These are phyloP conservation scores for Amphichorda felina DNA, from an alignment of 2,329 filamentous ascomycete species.

Conservation along the genomic window DNA sequence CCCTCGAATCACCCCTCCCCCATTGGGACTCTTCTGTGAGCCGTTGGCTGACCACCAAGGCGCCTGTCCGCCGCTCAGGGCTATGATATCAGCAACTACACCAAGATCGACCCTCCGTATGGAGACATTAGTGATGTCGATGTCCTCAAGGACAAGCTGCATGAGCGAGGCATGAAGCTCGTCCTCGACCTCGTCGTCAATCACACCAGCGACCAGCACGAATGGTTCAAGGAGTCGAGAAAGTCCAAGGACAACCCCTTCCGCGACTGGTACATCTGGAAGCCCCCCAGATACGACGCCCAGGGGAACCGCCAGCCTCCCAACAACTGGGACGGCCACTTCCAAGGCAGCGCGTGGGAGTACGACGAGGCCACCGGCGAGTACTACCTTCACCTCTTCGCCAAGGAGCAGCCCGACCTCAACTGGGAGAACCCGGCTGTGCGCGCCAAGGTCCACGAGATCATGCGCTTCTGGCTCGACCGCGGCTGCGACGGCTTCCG, in stretches of 20 bases:
- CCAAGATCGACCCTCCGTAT: constrained; percentile 51
- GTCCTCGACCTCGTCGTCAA: constrained; percentile 66
- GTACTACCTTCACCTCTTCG: constrained; percentile 58
- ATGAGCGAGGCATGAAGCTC: constrained; percentile 53
- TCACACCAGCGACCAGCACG: constrained; percentile 49
- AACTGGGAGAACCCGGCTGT: constrained; percentile 65
- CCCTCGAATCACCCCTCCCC: too few species aligned
- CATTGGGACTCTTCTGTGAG: too few species aligned
- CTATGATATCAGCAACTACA: constrained; percentile 62
- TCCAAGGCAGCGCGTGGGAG: constrained; percentile 33
- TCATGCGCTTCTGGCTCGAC: constrained; percentile 65
- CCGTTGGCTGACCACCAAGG: constrained; percentile 1
- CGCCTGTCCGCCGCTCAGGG: constrained; percentile 23
- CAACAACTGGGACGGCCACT: constrained; percentile 41
- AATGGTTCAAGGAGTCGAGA: constrained; percentile 45
- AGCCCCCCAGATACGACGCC: constrained; percentile 40
- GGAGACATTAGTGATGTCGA: constrained; percentile 59
- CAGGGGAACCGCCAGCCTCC: constrained; percentile 48
- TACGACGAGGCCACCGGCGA: constrained; percentile 36
- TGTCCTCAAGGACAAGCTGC: constrained; percentile 44
- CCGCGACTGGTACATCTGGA: constrained; percentile 56
- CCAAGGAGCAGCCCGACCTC: constrained; percentile 60
- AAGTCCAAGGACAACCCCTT: constrained; percentile 40
- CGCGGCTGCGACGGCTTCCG: constrained; percentile 55
- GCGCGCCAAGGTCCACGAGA: constrained; percentile 52